Base-by-base conservation (phyloP, 2,329 filamentous ascomycete genomes). In the Xylariales sp. region DNA sequence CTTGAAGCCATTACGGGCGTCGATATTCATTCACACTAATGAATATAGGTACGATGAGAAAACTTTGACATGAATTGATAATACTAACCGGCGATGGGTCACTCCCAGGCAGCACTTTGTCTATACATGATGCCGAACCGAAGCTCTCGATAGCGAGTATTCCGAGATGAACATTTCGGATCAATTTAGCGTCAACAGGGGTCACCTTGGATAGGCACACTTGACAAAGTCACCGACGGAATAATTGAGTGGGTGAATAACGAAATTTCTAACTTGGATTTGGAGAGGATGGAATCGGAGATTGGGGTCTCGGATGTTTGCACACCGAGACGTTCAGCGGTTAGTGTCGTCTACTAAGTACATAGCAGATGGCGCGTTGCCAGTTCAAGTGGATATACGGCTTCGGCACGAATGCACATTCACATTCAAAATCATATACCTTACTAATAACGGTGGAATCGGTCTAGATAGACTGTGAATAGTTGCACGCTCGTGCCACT, bases 261-360 rank as follows among this genome's bases (percentile, higher is more conserved):
- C 39, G 9, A 3, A 41, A 10, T 41, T 12, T 41, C 12, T 41
- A 41, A 12, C 30, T 8, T 34, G 3, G n/a, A 53, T 53, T 36
- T 18, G 50, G 30, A 18, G 43, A 12, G 6, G n/a, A 41, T 32
- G 23, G 8, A 41, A 49, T 67, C 56, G 54, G 55, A 36, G 43
- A 57, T 60, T 64, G 55, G 16, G 56, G 46, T 57, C 60, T 68
- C 65, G 65, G 61, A 43, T 18, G 18, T 8, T 61, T 68, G 18
- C 50, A 34, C 7, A 10, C 65, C 61, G 64, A 67, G 46, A 28
- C 8, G n/a, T 56, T 6, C 14, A 12, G 39, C 5, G 39, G 23
- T 23, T 2, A 41, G 39, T 41, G 9, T 5, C 8, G 32, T 16
- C 34, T 12, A 55, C 49, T 10, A 28, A n/a, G n/a, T n/a, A n/a